Percentiles rank a stretch among this genome's conserved stretches.
Conservation (phyloP, 805 yeast species). For the Cyberlindnera meyerae region DNA sequence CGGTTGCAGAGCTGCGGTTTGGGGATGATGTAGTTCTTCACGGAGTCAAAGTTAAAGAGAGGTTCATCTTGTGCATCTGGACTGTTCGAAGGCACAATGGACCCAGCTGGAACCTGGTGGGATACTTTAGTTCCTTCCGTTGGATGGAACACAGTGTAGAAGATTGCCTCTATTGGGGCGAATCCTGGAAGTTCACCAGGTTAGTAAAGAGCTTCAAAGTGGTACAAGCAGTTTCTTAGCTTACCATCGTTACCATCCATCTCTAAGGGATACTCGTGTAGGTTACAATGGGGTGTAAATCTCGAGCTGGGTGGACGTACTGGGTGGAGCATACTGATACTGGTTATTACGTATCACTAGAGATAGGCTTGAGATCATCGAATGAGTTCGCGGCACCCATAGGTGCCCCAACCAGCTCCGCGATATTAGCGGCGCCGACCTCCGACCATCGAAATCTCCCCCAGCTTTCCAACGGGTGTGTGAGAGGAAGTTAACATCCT, state of each 20-base stretch:
- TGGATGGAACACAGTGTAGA: conserved; percentile 91
- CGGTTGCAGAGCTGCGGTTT: conserved; percentile 87
- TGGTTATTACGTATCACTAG: no score
- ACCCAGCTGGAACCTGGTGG: conserved; percentile 83
- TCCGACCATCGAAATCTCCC: no score
- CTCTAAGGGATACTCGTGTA: no score
- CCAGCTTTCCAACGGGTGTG: background rate
- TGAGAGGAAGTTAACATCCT: no score
- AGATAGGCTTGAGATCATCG: background rate
- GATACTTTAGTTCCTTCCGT: conserved; percentile 91
- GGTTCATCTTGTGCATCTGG: conserved; percentile 33
- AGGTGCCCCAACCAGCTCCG: no score
- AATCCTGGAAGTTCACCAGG: conserved; percentile 54
- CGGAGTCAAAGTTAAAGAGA: conserved; percentile 73
- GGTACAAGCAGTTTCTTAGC: no score
- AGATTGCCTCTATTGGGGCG: conserved; percentile 82
- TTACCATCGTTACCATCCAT: conserved; percentile 1
- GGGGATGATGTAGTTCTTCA: conserved; percentile 89
- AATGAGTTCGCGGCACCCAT: conserved; percentile 10
- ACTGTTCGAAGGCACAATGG: conserved; percentile 39
- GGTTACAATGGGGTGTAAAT: no score
- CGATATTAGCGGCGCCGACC: no score
- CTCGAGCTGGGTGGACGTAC: no score
- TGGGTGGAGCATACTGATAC: no score
- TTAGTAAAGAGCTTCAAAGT: no score